Evolutionary conservation across 2,329 filamentous ascomycete species (phyloP).

Genomic region (Graphiopsis chlorocephala): DNA sequence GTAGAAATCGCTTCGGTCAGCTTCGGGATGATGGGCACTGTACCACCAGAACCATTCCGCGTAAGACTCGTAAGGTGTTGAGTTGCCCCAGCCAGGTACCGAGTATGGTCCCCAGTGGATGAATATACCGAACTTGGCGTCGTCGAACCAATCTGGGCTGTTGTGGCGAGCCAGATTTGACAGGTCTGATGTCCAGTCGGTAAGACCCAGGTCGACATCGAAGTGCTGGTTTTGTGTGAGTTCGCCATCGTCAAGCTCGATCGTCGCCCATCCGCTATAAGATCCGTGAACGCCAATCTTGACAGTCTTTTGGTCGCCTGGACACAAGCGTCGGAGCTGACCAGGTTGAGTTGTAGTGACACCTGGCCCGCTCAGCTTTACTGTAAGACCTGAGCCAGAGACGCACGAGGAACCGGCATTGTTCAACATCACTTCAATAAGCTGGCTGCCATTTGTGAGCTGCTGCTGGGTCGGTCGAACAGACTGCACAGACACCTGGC

Average conservation of each 20-base stretch:
- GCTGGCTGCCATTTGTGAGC: slow-evolving; percentile 31
- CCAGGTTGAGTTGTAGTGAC: slow-evolving; percentile 30
- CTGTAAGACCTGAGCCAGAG: slow-evolving; percentile 25
- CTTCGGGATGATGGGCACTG: slow-evolving; percentile 13
- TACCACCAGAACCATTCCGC: slow-evolving; percentile 23
- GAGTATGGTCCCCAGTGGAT: slow-evolving; percentile 20
- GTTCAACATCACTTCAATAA: slow-evolving; percentile 31
- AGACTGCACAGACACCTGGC: slow-evolving; percentile 29
- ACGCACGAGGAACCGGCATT: slow-evolving; percentile 29
- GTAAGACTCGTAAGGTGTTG: slow-evolving; percentile 17
- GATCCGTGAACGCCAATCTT: slow-evolving; percentile 31
- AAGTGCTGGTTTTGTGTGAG: slow-evolving; percentile 9
- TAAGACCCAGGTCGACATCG: neutral
- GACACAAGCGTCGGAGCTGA: slow-evolving; percentile 32
- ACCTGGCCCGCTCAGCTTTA: slow-evolving; percentile 27
- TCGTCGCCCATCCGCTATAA: slow-evolving; percentile 15
- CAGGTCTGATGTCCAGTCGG: neutral
- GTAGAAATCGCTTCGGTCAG: slow-evolving; percentile 6
- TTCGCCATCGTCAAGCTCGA: slow-evolving; percentile 23
- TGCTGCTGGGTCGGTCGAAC: slow-evolving; percentile 37
- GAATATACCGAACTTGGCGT: slow-evolving; percentile 19
- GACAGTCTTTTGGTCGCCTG: slow-evolving; percentile 34
- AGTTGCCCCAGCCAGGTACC: slow-evolving; percentile 16
- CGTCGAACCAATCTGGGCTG: slow-evolving; percentile 17
- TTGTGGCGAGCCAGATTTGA: slow-evolving; percentile 1